Evolutionary conservation across 208 protist genomes (phyloP), one percentile per base, ranked within the genome.

Genomic region (Trypanosoma cruzi): DNA sequence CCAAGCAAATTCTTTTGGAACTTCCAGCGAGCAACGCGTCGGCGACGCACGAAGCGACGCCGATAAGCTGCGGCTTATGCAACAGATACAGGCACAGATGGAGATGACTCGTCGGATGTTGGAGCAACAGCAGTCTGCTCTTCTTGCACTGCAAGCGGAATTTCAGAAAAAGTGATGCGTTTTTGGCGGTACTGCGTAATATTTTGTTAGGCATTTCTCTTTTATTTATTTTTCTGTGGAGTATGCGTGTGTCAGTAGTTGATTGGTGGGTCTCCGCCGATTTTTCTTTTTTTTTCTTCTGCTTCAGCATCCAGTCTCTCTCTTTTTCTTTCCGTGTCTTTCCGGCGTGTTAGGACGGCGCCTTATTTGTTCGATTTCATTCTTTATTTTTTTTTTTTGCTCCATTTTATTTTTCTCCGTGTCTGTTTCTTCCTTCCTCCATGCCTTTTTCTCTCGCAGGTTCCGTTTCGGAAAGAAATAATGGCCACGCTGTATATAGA

Each of bases 81-180:
- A 49, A 34, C 48, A 78, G 34, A 11, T 78, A 55, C 64, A 73
- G 58, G 31, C 52, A 18, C 72, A 78, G 24, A 78, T 78, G 72
- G 64, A 71, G 49, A 31, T 56, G 29, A 78, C 72, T 2, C 66
- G 55, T 22, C 31, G 16, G 36, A 78, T 78, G 65, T 36, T 78
- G 22, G 72, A 64, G 59, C 56, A 78, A 36, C 72, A 78, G 26
- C 72, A 78, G 37, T 44, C 40, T 1, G 66, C 66, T 37, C 72
- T 73, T 46, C 24, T 68, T 29, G 31, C 52, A 44, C 55, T 78
- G 24, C 66, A 71, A 29, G 56, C 72, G 1, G 65, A 73, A 34
- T 10, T 78, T 14, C 20, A 56, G 0, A 63, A 64, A 13, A 64
- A 64, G 40, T 70, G 34, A 70, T 24, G 24, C 0, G 46, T 24